Evolutionary conservation across 2,329 filamentous ascomycete genomes (phyloP).

Genomic region (Ceratocystis destructans): DNA sequence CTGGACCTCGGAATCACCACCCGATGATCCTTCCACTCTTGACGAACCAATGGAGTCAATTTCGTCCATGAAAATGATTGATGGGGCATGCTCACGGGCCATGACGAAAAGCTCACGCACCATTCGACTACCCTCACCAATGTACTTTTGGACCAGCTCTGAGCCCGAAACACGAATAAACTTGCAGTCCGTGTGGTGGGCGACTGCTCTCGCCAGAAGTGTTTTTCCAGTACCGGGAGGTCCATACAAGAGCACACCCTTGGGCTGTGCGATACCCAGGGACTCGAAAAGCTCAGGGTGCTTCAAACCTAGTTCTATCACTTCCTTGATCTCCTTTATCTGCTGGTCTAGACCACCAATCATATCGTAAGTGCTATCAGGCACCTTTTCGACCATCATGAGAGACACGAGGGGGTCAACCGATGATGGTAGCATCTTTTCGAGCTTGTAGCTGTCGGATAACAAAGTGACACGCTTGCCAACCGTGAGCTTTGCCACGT

Average conservation of each 20-base stretch:
- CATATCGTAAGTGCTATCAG: slow-evolving; percentile 99
- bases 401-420: slow-evolving; percentile 96
- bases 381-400: slow-evolving; percentile 99
- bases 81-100: slow-evolving; percentile 93
- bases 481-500: slow-evolving; percentile 87
- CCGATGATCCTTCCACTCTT: slow-evolving; percentile 86
- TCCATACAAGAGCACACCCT: slow-evolving; percentile 91
- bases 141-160: slow-evolving; percentile 97
- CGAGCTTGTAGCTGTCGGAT: slow-evolving; percentile 95
- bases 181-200: slow-evolving; percentile 97
- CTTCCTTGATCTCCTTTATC: slow-evolving; percentile 99
- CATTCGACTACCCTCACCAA: slow-evolving; percentile 95
- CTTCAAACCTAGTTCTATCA: slow-evolving; percentile 96
- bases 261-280: slow-evolving; percentile 95
- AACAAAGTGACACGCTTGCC: slow-evolving; percentile 95
- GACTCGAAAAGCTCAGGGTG: slow-evolving; percentile 98
- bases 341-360: slow-evolving; percentile 97
- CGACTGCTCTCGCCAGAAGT: slow-evolving; percentile 82
- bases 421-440: slow-evolving; percentile 95
- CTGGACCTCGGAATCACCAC: slow-evolving; percentile 94
- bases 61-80: slow-evolving; percentile 99
- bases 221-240: slow-evolving; percentile 97
- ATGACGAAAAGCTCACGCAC: slow-evolving; percentile 98
- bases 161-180: slow-evolving; percentile 96
- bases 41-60: slow-evolving; percentile 98